Percentiles rank a stretch among this genome's conserved stretches.
Conservation (phyloP, 2,329 filamentous ascomycete genomes). For the Bipolaris bicolor region DNA sequence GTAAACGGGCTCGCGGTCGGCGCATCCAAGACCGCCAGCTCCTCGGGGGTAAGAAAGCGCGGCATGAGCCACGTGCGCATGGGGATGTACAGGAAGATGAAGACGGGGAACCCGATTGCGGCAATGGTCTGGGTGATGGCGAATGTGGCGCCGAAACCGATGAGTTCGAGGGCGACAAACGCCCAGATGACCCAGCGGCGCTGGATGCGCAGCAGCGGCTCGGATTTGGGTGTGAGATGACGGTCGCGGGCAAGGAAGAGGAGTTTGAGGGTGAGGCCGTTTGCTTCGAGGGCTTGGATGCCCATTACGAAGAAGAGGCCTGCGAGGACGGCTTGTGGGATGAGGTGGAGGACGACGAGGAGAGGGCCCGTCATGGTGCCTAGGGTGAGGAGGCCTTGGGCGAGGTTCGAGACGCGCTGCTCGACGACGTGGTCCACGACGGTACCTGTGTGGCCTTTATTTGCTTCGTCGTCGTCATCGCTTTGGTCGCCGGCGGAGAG, state of each 20-base stretch:
- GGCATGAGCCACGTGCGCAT: conserved; percentile 59
- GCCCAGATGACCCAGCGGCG: conserved; percentile 54
- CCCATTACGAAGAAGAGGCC: conserved; percentile 66
- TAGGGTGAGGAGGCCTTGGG: conserved; percentile 61
- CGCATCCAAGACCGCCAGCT: conserved; percentile 59
- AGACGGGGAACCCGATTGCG: conserved; percentile 64
- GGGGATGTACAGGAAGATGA: conserved; percentile 64
- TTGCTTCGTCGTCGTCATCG: conserved; percentile 49
- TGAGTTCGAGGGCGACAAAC: conserved; percentile 59
- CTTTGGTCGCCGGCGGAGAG: conserved; percentile 50
- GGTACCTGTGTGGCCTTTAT: conserved; percentile 53
- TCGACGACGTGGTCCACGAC: conserved; percentile 59
- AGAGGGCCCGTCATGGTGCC: conserved; percentile 64
- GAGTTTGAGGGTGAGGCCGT: conserved; percentile 60
- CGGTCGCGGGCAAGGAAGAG: conserved; percentile 57
- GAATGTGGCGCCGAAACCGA: conserved; percentile 61
- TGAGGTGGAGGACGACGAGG: conserved; percentile 60
- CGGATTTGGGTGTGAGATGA: conserved; percentile 56
- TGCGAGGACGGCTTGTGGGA: conserved; percentile 61
- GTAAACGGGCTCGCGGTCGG: conserved; percentile 62
- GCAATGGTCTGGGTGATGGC: conserved; percentile 66
- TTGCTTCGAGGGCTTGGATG: conserved; percentile 58
- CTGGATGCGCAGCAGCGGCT: conserved; percentile 55
- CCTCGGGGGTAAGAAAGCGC: conserved; percentile 56
- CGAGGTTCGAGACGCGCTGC: conserved; percentile 62